phyloP scores from a whole-genome alignment of 306 rosid species.

The Quercus wislizeni region DNA sequence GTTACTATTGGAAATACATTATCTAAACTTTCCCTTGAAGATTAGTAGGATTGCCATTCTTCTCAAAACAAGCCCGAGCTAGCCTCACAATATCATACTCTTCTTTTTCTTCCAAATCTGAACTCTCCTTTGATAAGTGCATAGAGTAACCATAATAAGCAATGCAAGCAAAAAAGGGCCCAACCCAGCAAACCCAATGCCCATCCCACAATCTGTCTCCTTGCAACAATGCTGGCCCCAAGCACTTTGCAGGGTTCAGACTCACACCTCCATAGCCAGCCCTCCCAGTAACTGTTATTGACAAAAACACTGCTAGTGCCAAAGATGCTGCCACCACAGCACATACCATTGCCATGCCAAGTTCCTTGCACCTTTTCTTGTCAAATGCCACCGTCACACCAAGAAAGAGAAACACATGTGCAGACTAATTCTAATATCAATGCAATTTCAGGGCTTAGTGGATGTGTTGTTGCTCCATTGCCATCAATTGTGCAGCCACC shows the following conservation, averaged over 20 bases:
- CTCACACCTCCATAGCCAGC: slow-evolving; percentile 67
- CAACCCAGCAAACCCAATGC: slow-evolving; percentile 84
- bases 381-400: slow-evolving; percentile 74
- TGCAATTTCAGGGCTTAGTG: slow-evolving; percentile 24
- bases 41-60: not conserved
- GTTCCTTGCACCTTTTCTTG: slow-evolving; percentile 42
- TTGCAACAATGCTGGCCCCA: slow-evolving; percentile 61
- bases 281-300: slow-evolving; percentile 49
- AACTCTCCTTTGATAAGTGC: slow-evolving; percentile 41
- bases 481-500: slow-evolving; percentile 66
- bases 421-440: slow-evolving; percentile 57
- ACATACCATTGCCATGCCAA: slow-evolving; percentile 59
- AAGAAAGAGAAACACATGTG: slow-evolving; percentile 64
- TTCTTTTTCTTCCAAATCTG: slow-evolving; percentile 18
- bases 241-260: slow-evolving; percentile 65
- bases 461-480: slow-evolving; percentile 8
- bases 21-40: not conserved
- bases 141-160: slow-evolving; percentile 43
- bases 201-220: slow-evolving; percentile 66
- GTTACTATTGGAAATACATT: no score
- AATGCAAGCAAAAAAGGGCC: slow-evolving; percentile 64
- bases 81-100: slow-evolving; percentile 32
- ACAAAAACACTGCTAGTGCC: slow-evolving; percentile 63
- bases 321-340: slow-evolving; percentile 50
- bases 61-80: slow-evolving; percentile 17